phyloP scores from a whole-genome alignment of 2,329 filamentous ascomycete genomes.

The Helotiales sp. region DNA sequence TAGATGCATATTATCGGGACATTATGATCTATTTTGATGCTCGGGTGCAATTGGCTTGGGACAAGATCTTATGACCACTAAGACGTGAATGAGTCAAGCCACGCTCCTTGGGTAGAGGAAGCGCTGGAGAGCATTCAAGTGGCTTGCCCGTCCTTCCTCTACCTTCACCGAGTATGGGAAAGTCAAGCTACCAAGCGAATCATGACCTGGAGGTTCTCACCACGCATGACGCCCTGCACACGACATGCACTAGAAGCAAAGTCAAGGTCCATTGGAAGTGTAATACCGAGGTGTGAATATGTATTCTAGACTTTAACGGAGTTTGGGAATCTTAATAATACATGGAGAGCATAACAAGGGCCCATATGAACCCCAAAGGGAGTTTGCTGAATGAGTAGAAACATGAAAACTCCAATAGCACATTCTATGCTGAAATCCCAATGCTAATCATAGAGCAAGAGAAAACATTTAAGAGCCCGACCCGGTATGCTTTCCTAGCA shows the following conservation, averaged over 20 bases:
- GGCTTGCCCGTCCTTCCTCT: background rate
- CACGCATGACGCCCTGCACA: constrained; percentile 1
- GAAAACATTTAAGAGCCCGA: background rate
- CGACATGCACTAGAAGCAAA: too few relatives aligned
- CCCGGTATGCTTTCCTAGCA: background rate
- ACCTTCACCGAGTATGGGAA: background rate
- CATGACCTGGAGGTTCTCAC: background rate
- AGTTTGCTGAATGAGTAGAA: constrained; percentile 7
- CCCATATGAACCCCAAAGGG: background rate
- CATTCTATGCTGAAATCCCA: constrained; percentile 4
- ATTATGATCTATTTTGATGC: background rate
- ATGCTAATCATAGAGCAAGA: constrained; percentile 1
- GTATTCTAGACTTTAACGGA: background rate
- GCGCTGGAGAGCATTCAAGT: background rate
- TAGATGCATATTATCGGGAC: too few relatives aligned
- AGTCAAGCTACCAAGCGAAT: background rate
- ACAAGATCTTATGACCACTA: too few relatives aligned
- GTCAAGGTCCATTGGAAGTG: too few relatives aligned
- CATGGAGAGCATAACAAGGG: background rate
- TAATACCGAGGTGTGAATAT: background rate
- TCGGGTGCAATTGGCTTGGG: too few relatives aligned
- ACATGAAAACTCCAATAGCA: background rate
- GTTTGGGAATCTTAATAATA: constrained; percentile 2
- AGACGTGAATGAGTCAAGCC: background rate
- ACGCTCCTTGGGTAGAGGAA: background rate